phyloP scores from a whole-genome alignment of 768 basidiomycete genomes.

The Tulasnella sp. region DNA sequence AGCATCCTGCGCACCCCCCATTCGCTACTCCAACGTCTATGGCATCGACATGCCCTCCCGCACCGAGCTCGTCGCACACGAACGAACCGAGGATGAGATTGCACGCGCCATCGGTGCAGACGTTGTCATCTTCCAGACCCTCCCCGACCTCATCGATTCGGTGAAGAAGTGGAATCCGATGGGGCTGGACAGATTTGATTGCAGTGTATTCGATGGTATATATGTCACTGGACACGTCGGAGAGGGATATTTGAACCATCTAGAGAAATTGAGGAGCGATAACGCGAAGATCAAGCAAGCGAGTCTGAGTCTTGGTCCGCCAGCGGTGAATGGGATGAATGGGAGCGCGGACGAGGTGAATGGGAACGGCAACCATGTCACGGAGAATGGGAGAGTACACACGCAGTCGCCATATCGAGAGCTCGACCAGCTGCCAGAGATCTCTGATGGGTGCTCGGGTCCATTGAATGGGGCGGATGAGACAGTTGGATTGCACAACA shows the following conservation, averaged over 20 bases:
- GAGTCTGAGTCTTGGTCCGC: constrained; percentile 30
- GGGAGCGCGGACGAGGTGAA: background rate
- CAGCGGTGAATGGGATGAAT: constrained; percentile 18
- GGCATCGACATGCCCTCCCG: constrained; percentile 99
- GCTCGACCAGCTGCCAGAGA: constrained; percentile 14
- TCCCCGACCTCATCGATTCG: constrained; percentile 75
- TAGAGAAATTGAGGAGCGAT: constrained; percentile 76
- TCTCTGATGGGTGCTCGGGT: constrained; percentile 28
- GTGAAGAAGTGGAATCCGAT: constrained; percentile 73
- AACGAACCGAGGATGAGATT: constrained; percentile 58
- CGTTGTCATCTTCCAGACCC: constrained; percentile 89
- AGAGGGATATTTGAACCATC: constrained; percentile 60
- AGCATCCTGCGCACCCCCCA: constrained; percentile 94
- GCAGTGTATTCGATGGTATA: constrained; percentile 95
- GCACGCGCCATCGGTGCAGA: constrained; percentile 84
- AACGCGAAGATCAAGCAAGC: constrained; percentile 56
- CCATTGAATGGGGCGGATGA: constrained; percentile 57
- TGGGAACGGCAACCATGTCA: background rate
- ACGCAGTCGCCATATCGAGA: background rate
- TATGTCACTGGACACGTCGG: constrained; percentile 93
- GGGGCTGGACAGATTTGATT: constrained; percentile 70
- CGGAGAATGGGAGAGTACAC: constrained; percentile 22
- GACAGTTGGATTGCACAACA: constrained; percentile 69
- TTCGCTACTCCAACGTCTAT: constrained; percentile 90
- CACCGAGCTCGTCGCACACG: constrained; percentile 82